Percentiles rank a stretch among this genome's conserved stretches.
phyloP scores from a whole-genome alignment of 345 rosid species.

The Gossypium herbaceum region DNA sequence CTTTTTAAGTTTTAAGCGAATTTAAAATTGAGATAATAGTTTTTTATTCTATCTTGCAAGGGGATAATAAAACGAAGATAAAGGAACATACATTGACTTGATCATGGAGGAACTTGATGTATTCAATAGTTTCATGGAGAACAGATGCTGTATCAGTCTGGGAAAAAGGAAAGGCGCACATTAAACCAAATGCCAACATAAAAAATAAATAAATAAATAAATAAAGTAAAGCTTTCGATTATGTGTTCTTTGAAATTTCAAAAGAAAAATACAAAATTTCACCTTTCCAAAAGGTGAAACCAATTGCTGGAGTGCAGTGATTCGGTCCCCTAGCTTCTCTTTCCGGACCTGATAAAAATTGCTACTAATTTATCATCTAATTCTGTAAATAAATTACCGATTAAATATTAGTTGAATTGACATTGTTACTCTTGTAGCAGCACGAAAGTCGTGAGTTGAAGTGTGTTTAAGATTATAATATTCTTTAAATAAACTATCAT shows the following conservation, averaged over 20 bases:
- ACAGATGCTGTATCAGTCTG: constrained; percentile 98
- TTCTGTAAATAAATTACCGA: no score
- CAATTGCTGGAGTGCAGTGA: constrained; percentile 92
- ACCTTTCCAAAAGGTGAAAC: constrained; percentile 99
- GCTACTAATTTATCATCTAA: constrained; percentile 8
- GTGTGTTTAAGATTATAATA: no score
- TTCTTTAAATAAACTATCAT: constrained; percentile 5
- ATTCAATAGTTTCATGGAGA: constrained; percentile 79
- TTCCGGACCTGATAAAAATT: constrained; percentile 58
- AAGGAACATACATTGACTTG: constrained; percentile 59
- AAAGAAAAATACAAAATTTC: constrained; percentile 22
- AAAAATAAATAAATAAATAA: neutral
- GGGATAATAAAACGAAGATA: neutral
- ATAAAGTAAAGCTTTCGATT: constrained; percentile 14
- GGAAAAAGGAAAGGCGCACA: neutral
- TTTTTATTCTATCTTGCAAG: neutral
- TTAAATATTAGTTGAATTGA: no score
- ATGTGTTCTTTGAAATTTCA: constrained; percentile 4
- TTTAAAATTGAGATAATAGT: no score
- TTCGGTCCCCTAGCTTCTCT: constrained; percentile 96
- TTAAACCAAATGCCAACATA: constrained; percentile 1
- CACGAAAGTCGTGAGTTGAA: no score
- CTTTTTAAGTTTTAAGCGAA: no score
- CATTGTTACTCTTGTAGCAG: no score
- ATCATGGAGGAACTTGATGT: constrained; percentile 74